Evolutionary conservation across 73 alveolate species (phyloP).

Genomic region (Symbiodinium pilosum): DNA sequence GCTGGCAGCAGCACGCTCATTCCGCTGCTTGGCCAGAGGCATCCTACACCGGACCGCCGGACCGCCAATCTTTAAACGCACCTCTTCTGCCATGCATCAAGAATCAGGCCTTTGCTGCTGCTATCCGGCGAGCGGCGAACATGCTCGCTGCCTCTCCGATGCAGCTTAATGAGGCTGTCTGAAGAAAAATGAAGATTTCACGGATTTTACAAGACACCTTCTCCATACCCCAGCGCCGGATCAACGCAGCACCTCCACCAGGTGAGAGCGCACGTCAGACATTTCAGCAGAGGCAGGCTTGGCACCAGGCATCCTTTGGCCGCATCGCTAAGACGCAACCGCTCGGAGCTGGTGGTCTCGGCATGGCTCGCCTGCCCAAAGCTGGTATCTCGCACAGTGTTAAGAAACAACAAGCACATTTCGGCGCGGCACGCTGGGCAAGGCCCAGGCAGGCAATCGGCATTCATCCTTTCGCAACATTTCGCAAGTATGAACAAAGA

Average conservation of each 20-base stretch:
- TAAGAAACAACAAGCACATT: too few species aligned
- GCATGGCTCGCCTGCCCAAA: not conserved
- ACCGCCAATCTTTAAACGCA: too few species aligned
- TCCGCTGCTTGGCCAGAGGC: too few species aligned
- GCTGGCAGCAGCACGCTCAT: too few species aligned
- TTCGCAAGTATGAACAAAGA: not conserved
- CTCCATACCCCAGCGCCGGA: slow-evolving; percentile 90
- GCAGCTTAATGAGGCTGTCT: not conserved
- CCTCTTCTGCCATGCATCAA: too few species aligned
- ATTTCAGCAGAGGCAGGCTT: not conserved
- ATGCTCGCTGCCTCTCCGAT: not conserved
- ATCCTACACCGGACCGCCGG: too few species aligned
- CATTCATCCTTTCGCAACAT: slow-evolving; percentile 77
- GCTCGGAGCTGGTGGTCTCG: not conserved
- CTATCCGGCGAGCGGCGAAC: not conserved
- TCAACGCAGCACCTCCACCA: slow-evolving; percentile 42
- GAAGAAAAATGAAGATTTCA: not conserved
- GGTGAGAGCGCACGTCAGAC: not conserved
- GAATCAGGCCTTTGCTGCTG: not conserved
- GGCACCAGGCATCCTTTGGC: slow-evolving; percentile 44
- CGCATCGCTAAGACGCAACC: slow-evolving; percentile 63
- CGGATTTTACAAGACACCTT: not conserved
- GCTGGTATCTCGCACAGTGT: too few species aligned
- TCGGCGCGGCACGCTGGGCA: slow-evolving; percentile 16
- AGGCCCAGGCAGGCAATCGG: slow-evolving; percentile 85